A percentile compares a stretch with the other conserved stretches of the same genome.
Evolutionary conservation across 2,329 filamentous ascomycete species (phyloP).

Genomic region (Microdochium paspali): DNA sequence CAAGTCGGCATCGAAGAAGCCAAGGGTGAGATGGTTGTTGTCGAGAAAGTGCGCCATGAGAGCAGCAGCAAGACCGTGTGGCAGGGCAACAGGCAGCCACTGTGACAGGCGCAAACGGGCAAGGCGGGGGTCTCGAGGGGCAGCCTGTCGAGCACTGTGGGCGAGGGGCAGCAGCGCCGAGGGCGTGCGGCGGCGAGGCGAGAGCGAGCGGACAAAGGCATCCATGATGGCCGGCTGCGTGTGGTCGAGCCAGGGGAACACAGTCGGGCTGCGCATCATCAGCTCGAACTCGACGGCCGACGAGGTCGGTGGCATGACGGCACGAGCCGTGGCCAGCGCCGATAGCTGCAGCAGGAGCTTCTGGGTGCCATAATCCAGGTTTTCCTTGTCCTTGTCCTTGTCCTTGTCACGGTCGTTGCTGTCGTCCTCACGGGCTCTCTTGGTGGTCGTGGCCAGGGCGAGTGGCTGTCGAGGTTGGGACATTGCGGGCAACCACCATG

Average conservation of each 20-base stretch:
- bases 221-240: neutral
- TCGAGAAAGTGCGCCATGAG: neutral
- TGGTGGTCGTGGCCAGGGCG: no score
- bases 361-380: neutral
- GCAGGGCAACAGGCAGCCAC: neutral
- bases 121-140: neutral
- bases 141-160: neutral
- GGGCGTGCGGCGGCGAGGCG: neutral
- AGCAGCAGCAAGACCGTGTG: neutral
- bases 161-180: neutral
- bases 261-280: neutral
- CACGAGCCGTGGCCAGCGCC: neutral
- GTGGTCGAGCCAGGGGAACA: neutral
- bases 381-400: neutral
- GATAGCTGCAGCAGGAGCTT: neutral
- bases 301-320: neutral
- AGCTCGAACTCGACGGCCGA: neutral
- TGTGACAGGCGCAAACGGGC: neutral
- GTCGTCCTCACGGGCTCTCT: no score
- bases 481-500: no score
- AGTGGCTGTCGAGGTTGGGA: no score
- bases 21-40: slow-evolving; percentile 6
- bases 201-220: neutral
- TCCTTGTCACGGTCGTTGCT: neutral
- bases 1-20: slow-evolving; percentile 10